Evolutionary conservation across 169 alveolate genomes (phyloP).

Genomic region (Eimeria necatrix): DNA sequence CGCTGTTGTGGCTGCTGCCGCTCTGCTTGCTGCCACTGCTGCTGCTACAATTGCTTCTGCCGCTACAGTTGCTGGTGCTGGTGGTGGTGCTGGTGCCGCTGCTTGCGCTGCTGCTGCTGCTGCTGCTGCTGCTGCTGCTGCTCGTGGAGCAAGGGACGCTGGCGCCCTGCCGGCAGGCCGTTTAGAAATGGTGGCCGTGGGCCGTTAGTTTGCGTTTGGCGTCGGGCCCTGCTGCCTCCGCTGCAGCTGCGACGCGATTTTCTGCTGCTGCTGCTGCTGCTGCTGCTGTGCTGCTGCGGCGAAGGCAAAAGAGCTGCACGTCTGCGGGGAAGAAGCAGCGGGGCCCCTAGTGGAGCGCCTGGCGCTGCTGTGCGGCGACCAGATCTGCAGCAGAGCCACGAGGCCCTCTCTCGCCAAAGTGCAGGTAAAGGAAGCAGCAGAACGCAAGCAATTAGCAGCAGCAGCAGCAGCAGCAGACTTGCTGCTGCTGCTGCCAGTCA

Average conservation of each 20-base stretch:
- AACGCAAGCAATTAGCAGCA: too few relatives aligned
- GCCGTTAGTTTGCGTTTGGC: not conserved
- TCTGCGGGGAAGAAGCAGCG: slow-evolving; percentile 77
- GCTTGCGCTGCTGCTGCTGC: not conserved
- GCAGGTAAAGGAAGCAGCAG: slow-evolving; percentile 32
- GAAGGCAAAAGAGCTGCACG: slow-evolving; percentile 77
- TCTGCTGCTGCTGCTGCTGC: not conserved
- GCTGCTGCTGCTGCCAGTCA: too few relatives aligned
- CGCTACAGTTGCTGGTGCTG: not conserved
- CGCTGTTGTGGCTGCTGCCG: not conserved
- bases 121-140: not conserved
- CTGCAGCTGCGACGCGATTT: slow-evolving; percentile 3
- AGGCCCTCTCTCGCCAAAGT: slow-evolving; percentile 43
- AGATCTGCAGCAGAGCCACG: not conserved
- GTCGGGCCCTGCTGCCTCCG: not conserved
- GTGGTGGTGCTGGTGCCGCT: too few relatives aligned
- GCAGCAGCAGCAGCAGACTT: too few relatives aligned
- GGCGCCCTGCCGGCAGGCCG: not conserved
- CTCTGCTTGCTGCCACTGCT: not conserved
- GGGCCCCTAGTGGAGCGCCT: slow-evolving; percentile 65
- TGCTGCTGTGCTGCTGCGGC: slow-evolving; percentile 6
- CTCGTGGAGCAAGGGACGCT: too few relatives aligned
- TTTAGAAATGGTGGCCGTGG: too few relatives aligned
- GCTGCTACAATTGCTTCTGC: not conserved
- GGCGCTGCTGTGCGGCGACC: slow-evolving; percentile 61